Percentiles rank a stretch among this genome's conserved stretches.
Conservation (phyloP, 371 early-diverging fungal species). For the Mucor plumbeus region DNA sequence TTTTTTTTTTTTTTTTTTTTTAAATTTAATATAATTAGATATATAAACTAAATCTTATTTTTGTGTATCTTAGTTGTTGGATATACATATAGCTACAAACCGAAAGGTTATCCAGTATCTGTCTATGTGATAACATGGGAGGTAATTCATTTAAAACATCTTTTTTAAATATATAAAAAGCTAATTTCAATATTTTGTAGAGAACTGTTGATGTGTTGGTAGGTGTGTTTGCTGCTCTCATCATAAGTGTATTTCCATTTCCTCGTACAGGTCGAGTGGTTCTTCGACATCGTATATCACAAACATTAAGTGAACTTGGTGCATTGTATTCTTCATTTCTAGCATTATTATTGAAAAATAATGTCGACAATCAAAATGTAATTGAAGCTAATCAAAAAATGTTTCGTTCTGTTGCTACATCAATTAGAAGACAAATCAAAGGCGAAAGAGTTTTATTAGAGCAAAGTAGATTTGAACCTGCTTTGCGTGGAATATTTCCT, state of each 20-base stretch:
- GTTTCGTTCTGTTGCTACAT: slow-evolving; percentile 39
- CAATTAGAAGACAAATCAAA: slow-evolving; percentile 46
- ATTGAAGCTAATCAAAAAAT: slow-evolving; percentile 34
- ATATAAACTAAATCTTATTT: background rate
- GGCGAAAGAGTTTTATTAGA: slow-evolving; percentile 47
- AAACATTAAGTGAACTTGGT: slow-evolving; percentile 41
- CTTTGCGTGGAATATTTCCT: slow-evolving; percentile 52
- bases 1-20: too few species aligned
- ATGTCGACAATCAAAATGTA: slow-evolving; percentile 18
- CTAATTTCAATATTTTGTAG: slow-evolving; percentile 11
- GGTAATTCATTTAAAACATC: slow-evolving; percentile 17
- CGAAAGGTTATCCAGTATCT: slow-evolving; percentile 21
- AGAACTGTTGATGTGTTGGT: slow-evolving; percentile 40
- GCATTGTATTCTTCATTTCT: slow-evolving; percentile 49
- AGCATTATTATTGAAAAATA: slow-evolving; percentile 38
- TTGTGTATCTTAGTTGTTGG: slow-evolving; percentile 38
- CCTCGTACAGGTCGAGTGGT: slow-evolving; percentile 50
- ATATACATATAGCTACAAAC: slow-evolving; percentile 38
- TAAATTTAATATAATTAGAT: background rate
- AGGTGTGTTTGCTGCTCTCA: slow-evolving; percentile 45
- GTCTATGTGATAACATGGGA: slow-evolving; percentile 40
- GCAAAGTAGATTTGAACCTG: slow-evolving; percentile 56
- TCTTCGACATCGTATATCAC: slow-evolving; percentile 47
- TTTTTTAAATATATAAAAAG: too few species aligned
- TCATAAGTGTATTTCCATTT: slow-evolving; percentile 46